phyloP scores from a whole-genome alignment of 2,329 filamentous ascomycete species.

The Trichoderma endophyticum region DNA sequence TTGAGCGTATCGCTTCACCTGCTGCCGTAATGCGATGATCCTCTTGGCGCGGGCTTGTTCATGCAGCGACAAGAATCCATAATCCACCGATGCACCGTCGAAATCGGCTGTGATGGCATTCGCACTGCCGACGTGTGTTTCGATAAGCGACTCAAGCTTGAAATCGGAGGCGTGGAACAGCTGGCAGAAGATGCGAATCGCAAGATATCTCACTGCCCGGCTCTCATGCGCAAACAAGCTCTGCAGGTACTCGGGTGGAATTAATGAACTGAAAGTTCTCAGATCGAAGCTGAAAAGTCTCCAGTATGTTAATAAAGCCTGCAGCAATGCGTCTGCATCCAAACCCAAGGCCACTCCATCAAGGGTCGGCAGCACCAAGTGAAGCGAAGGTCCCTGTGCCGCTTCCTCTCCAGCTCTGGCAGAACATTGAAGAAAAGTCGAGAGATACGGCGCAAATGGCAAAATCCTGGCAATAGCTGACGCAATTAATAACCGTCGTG shows the following conservation, averaged over 20 bases:
- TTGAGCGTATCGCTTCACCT: conserved; percentile 29
- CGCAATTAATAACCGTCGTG: conserved; percentile 48
- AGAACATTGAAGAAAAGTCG: conserved; percentile 63
- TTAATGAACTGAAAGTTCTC: conserved; percentile 60
- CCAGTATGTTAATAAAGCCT: conserved; percentile 55
- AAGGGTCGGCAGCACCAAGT: conserved; percentile 31
- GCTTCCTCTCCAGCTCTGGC: not conserved
- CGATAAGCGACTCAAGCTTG: conserved; percentile 69
- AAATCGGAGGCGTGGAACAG: conserved; percentile 77
- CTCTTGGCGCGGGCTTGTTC: conserved; percentile 53
- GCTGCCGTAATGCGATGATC: conserved; percentile 41
- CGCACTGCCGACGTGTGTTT: conserved; percentile 58
- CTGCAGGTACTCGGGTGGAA: conserved; percentile 67
- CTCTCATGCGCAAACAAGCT: conserved; percentile 60
- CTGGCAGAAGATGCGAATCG: conserved; percentile 75
- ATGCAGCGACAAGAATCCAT: conserved; percentile 64
- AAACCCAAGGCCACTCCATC: conserved; percentile 28
- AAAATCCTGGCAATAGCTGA: conserved; percentile 75
- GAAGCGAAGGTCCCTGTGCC: conserved; percentile 25
- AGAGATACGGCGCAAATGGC: conserved; percentile 77
- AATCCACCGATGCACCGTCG: conserved; percentile 76
- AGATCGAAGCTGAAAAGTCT: conserved; percentile 76
- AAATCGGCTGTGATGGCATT: conserved; percentile 65
- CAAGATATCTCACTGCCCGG: conserved; percentile 69
- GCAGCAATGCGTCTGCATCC: conserved; percentile 27